Percentiles rank a stretch among this genome's conserved stretches.
Evolutionary conservation across 352 stramenopile genomes (phyloP).

Genomic region (Phytophthora sp.): DNA sequence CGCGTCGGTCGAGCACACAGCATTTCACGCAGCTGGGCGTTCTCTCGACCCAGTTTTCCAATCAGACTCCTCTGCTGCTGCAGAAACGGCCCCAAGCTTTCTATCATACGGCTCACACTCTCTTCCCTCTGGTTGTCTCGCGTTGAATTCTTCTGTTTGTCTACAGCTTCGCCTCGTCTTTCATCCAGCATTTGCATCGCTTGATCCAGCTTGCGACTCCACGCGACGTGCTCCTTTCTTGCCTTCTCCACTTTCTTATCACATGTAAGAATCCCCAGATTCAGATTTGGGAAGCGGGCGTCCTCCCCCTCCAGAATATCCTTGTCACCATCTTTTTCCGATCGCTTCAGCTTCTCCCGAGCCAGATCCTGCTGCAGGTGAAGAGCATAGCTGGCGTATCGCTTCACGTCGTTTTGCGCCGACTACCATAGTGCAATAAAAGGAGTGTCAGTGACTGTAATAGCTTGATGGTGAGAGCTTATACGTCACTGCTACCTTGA

Average conservation of each 20-base stretch:
- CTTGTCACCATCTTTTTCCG: not conserved
- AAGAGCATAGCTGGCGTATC: slow-evolving; percentile 40
- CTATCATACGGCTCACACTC: slow-evolving; percentile 1
- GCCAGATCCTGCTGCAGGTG: slow-evolving; percentile 41
- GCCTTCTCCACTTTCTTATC: slow-evolving; percentile 25
- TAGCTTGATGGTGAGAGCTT: not conserved
- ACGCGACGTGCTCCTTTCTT: slow-evolving; percentile 11
- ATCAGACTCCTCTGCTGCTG: slow-evolving; percentile 32
- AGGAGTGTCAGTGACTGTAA: not conserved
- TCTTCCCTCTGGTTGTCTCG: slow-evolving; percentile 10
- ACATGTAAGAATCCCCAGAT: slow-evolving; percentile 10
- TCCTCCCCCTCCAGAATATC: slow-evolving; percentile 10
- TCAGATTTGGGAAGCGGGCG: not conserved
- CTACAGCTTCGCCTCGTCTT: not conserved
- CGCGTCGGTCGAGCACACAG: slow-evolving; percentile 33
- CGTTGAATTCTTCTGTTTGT: slow-evolving; percentile 6
- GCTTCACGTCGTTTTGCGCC: slow-evolving; percentile 42
- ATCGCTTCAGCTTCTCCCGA: slow-evolving; percentile 30
- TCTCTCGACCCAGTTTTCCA: slow-evolving; percentile 33
- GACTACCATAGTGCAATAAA: slow-evolving; percentile 11
- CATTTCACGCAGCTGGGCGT: slow-evolving; percentile 39
- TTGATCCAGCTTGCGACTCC: slow-evolving; percentile 32
- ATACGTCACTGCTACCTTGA: slow-evolving; percentile 26
- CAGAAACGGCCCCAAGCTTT: slow-evolving; percentile 28
- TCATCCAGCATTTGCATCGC: slow-evolving; percentile 16